Conservation (phyloP, 108 stramenopile species). For the Fragilariopsis cylindrus region DNA sequence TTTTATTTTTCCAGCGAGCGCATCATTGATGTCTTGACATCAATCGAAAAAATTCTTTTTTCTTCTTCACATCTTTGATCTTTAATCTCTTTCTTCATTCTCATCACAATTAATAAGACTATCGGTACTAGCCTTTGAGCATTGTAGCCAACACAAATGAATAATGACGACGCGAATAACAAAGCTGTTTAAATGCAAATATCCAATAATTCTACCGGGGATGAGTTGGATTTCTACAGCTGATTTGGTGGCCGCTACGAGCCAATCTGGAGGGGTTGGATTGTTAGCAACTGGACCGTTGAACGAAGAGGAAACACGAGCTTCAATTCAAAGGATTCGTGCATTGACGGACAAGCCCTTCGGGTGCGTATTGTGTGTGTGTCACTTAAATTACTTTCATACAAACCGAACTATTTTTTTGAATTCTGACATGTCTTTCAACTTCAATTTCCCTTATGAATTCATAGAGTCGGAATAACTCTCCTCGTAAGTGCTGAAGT, state of each 20-base stretch:
- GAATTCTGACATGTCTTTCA: too few species aligned
- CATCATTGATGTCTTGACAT: too few species aligned
- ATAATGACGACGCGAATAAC: conserved; percentile 64
- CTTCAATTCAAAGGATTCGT: conserved; percentile 65
- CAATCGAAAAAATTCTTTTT: too few species aligned
- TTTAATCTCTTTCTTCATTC: too few species aligned
- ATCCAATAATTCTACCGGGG: conserved; percentile 82
- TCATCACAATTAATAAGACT: too few species aligned
- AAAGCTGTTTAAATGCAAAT: conserved; percentile 63
- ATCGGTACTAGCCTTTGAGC: too few species aligned
- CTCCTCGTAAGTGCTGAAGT: conserved; percentile 30
- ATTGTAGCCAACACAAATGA: background rate
- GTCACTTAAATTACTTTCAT: too few species aligned
- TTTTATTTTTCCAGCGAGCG: too few species aligned
- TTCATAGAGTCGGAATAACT: conserved; percentile 59
- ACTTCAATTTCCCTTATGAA: too few species aligned
- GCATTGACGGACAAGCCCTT: conserved; percentile 68
- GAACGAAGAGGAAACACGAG: conserved; percentile 64
- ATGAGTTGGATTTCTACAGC: conserved; percentile 86
- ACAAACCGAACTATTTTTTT: too few species aligned
- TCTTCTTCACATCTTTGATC: too few species aligned
- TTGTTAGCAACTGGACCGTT: conserved; percentile 89
- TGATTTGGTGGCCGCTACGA: conserved; percentile 86
- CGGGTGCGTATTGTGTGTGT: conserved; percentile 26
- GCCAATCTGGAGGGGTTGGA: conserved; percentile 83